Conservation (phyloP, 2,329 filamentous ascomycete genomes). For the Diplodia scrobiculata region DNA sequence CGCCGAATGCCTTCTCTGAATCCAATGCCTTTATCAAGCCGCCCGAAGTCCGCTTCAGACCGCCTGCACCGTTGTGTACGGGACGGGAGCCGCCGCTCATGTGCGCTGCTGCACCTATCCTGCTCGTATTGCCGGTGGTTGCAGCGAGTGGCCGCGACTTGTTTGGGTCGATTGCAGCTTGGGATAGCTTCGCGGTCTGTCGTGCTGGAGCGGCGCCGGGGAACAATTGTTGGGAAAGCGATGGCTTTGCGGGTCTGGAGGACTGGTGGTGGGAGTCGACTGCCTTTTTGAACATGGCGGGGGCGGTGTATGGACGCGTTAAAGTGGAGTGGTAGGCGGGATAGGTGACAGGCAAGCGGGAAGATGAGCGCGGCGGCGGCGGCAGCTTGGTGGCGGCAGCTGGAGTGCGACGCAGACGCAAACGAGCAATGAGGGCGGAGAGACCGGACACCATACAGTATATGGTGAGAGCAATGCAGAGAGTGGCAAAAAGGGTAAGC, state of each 20-base stretch:
- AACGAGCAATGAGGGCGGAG: constrained; percentile 36
- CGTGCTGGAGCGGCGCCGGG: constrained; percentile 56
- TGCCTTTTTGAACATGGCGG: constrained; percentile 48
- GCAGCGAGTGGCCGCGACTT: constrained; percentile 40
- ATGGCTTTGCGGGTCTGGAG: constrained; percentile 29
- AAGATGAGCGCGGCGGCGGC: constrained; percentile 35
- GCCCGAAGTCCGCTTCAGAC: constrained; percentile 51
- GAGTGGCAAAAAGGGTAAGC: constrained; percentile 33
- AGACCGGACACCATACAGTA: constrained; percentile 45
- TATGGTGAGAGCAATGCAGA: constrained; percentile 36
- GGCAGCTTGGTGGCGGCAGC: background rate
- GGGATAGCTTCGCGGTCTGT: constrained; percentile 45
- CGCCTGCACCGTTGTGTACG: constrained; percentile 37
- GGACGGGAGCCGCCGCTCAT: background rate
- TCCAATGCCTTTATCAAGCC: constrained; percentile 51
- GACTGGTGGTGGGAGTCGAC: constrained; percentile 45
- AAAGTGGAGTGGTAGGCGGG: constrained; percentile 23
- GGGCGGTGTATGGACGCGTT: constrained; percentile 13
- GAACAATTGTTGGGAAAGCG: constrained; percentile 56
- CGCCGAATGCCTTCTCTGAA: constrained; percentile 42
- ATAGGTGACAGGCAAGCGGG: constrained; percentile 31
- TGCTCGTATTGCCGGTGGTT: constrained; percentile 40
- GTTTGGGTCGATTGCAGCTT: constrained; percentile 48
- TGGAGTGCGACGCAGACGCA: constrained; percentile 37
- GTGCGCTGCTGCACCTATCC: constrained; percentile 32